A percentile compares a stretch with the other conserved stretches of the same genome.
phyloP scores from a whole-genome alignment of 495 filamentous ascomycete genomes.

The Neurospora sp. region DNA sequence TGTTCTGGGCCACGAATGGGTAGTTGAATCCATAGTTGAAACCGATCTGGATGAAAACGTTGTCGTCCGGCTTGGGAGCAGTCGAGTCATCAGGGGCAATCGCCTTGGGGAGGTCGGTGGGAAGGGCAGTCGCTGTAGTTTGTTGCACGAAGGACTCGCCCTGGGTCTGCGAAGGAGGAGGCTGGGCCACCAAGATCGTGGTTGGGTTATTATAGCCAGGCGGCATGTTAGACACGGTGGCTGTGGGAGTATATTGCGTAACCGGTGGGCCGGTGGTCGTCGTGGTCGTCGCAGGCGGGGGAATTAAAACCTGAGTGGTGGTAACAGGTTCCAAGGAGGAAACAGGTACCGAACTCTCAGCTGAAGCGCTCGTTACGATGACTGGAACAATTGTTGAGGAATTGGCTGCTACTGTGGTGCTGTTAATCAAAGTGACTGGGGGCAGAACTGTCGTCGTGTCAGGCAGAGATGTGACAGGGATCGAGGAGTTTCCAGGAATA shows the following conservation, averaged over 20 bases:
- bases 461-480: background rate
- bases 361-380: background rate
- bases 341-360: background rate
- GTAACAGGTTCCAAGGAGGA: background rate
- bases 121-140: constrained; percentile 38
- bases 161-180: constrained; percentile 22
- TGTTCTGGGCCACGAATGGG: constrained; percentile 59
- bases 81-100: constrained; percentile 49
- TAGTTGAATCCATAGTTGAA: constrained; percentile 77
- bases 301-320: background rate
- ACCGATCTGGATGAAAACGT: constrained; percentile 66
- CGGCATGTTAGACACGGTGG: constrained; percentile 29
- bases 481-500: background rate
- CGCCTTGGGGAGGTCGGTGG: constrained; percentile 57
- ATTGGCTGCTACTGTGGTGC: background rate
- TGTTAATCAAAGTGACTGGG: background rate
- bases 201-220: constrained; percentile 31
- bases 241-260: constrained; percentile 29
- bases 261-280: constrained; percentile 8
- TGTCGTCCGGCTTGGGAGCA: constrained; percentile 44
- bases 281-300: background rate
- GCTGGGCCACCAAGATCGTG: constrained; percentile 28
- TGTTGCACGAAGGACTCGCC: constrained; percentile 12
- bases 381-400: background rate
- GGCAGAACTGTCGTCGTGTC: background rate